These are phyloP conservation scores for Immersiporthe knoxdaviesiana DNA, from an alignment of 2,329 filamentous ascomycete species.

Conservation along the genomic window DNA sequence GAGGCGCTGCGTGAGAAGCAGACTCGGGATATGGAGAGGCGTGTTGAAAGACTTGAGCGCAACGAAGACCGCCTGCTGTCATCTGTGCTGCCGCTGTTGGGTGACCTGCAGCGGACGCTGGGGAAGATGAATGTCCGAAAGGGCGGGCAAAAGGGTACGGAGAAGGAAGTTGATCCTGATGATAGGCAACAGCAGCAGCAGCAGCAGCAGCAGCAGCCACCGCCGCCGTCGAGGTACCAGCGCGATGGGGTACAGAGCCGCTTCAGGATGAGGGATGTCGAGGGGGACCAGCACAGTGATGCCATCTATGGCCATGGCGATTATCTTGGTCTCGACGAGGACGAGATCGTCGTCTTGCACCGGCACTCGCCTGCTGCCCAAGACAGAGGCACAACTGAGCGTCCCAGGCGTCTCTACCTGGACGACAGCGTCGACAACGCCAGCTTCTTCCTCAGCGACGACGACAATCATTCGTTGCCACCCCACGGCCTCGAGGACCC, in stretches of 20 bases:
- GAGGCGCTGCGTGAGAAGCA: conserved; percentile 28
- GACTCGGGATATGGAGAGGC: conserved; percentile 48
- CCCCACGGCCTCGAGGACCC: background rate
- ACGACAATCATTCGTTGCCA: background rate
- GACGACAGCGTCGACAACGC: conserved; percentile 6
- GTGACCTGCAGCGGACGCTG: conserved; percentile 47
- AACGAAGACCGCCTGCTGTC: conserved; percentile 51
- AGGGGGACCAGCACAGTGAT: background rate
- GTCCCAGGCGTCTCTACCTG: conserved; percentile 18
- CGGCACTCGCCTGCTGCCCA: background rate
- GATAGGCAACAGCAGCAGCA: too few species aligned
- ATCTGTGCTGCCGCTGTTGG: conserved; percentile 49
- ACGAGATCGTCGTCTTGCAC: conserved; percentile 16
- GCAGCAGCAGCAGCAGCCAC: too few species aligned
- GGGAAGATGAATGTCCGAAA: conserved; percentile 15
- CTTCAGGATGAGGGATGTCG: background rate
- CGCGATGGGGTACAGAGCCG: conserved; percentile 11
- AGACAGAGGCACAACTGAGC: conserved; percentile 10
- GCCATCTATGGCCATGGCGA: background rate
- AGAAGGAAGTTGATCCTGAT: background rate
- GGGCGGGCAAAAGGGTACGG: background rate
- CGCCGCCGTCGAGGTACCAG: background rate
- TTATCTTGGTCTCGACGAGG: conserved; percentile 9
- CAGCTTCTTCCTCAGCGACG: background rate
- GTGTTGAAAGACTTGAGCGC: conserved; percentile 50